Evolutionary conservation across 345 rosid genomes (phyloP), one percentile per base, ranked within the genome.

Genomic region (Turnera subulata): DNA sequence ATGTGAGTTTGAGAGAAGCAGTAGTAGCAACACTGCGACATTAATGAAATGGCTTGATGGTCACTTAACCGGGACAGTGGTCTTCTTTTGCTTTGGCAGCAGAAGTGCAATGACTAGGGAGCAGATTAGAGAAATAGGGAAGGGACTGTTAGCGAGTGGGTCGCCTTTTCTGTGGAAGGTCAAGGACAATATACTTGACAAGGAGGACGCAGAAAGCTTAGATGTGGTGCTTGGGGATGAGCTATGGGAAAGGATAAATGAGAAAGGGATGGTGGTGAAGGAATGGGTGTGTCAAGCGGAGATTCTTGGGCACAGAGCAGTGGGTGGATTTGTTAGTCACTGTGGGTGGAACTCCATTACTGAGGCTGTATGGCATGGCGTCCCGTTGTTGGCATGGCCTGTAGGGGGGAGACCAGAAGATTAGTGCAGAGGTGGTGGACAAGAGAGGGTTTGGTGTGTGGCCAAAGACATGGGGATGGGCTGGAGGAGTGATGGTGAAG

Each of bases 301-400:
- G 33, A 38, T 59, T 18, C 33, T 59, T 2, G 29, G 21, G 11
- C 53, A 49, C 18, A 5, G 14, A 19, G 44, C 64, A 6, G n/a
- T 33, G 1, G 62, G 49, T 3, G 51, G 40, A 2, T 58, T 45
- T 33, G 21, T 50, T 6, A 61, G 39, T 39, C 56, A 61, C 24
- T 49, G 56, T 12, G 56, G 65, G 6, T 61, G 65, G 65, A 39
- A 43, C 19, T 62, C 66, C 14, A 40, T 43, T 46, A 21, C 20
- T 44, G 66, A 62, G 22, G 59, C 66, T n/a, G 51, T 51, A 1
- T 26, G 13, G 24, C 11, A 25, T 16, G 66, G 66, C 1, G 21
- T 62, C 24, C 33, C 52, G 0, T 12, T 62, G 12, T 17, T 62
- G 44, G 59, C 59, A 32, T 62, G 66, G 66, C 66, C 66, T 14